These are phyloP conservation scores for Lodderomyces pseudojiufengensis DNA, from an alignment of 1,139 yeast genomes.

Conservation along the genomic window DNA sequence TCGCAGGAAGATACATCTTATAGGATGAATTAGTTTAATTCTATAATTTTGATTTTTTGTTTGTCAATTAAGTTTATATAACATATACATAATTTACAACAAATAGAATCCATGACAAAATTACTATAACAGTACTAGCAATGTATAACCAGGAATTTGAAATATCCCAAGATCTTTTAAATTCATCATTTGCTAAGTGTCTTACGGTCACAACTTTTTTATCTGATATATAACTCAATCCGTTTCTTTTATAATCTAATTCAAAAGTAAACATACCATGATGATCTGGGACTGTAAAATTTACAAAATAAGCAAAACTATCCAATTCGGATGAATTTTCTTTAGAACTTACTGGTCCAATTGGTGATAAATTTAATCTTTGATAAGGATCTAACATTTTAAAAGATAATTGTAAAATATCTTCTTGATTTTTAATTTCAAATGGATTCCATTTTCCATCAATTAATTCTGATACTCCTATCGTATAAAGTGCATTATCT, in stretches of 20 bases:
- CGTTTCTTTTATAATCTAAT: conserved; percentile 77
- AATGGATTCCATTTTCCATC: conserved; percentile 70
- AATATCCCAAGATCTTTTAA: conserved; percentile 89
- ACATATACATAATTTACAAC: conserved; percentile 60
- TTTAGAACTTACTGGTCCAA: conserved; percentile 38
- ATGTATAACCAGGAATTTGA: conserved; percentile 91
- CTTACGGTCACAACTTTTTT: conserved; percentile 77
- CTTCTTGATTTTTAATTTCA: conserved; percentile 36
- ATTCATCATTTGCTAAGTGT: conserved; percentile 95
- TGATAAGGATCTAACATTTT: conserved; percentile 95
- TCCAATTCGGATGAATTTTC: conserved; percentile 34
- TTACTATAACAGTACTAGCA: conserved; percentile 65
- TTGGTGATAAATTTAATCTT: conserved; percentile 56
- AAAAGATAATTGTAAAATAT: conserved; percentile 76
- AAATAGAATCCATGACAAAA: conserved; percentile 72
- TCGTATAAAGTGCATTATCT: conserved; percentile 61
- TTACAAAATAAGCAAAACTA: conserved; percentile 30
- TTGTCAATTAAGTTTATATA: conserved; percentile 9
- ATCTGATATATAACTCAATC: conserved; percentile 64
- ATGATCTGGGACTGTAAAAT: conserved; percentile 84
- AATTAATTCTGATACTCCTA: conserved; percentile 65
- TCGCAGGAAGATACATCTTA: no score
- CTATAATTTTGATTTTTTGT: no score
- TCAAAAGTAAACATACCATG: conserved; percentile 94
- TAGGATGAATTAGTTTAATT: no score